Conservation (phyloP, 768 basidiomycete species). For the Russula griseocarnosa region DNA sequence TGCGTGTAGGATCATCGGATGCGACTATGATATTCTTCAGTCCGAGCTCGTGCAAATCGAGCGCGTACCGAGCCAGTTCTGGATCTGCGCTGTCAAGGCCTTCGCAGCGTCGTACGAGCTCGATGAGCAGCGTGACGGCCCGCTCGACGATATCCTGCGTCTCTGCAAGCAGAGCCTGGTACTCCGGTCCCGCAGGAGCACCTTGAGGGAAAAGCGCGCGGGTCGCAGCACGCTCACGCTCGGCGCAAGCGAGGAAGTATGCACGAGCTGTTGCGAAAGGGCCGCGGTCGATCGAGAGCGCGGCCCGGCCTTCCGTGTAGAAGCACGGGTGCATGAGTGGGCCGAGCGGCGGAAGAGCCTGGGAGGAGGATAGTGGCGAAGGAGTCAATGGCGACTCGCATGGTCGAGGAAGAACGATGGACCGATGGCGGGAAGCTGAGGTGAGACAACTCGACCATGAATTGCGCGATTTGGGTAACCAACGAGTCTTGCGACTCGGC, state of each 20-base stretch:
- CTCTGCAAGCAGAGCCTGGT: slow-evolving; percentile 34
- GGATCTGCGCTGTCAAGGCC: slow-evolving; percentile 36
- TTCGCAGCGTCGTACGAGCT: slow-evolving; percentile 33
- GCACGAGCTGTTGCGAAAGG: slow-evolving; percentile 33
- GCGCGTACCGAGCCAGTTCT: slow-evolving; percentile 34
- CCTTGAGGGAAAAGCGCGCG: slow-evolving; percentile 35
- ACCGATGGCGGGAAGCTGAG: slow-evolving; percentile 35
- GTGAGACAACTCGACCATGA: slow-evolving; percentile 33
- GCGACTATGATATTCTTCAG: slow-evolving; percentile 35
- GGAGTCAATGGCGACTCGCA: background rate
- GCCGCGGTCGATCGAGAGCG: slow-evolving; percentile 35
- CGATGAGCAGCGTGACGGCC: slow-evolving; percentile 33
- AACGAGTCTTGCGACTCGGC: slow-evolving; percentile 31
- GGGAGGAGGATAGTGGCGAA: background rate
- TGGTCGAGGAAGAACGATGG: slow-evolving; percentile 24
- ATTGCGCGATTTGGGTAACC: slow-evolving; percentile 33
- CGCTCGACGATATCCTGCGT: slow-evolving; percentile 34
- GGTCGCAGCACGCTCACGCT: slow-evolving; percentile 36
- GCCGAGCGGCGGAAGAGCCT: slow-evolving; percentile 20
- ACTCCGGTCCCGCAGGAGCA: slow-evolving; percentile 31
- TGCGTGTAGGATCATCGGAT: slow-evolving; percentile 31
- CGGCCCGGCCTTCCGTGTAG: slow-evolving; percentile 33
- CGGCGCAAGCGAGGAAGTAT: slow-evolving; percentile 38
- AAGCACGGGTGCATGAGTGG: slow-evolving; percentile 31
- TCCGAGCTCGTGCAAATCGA: slow-evolving; percentile 34